These are phyloP conservation scores for Claviceps monticola DNA, from an alignment of 2,329 filamentous ascomycete genomes.

Conservation along the genomic window DNA sequence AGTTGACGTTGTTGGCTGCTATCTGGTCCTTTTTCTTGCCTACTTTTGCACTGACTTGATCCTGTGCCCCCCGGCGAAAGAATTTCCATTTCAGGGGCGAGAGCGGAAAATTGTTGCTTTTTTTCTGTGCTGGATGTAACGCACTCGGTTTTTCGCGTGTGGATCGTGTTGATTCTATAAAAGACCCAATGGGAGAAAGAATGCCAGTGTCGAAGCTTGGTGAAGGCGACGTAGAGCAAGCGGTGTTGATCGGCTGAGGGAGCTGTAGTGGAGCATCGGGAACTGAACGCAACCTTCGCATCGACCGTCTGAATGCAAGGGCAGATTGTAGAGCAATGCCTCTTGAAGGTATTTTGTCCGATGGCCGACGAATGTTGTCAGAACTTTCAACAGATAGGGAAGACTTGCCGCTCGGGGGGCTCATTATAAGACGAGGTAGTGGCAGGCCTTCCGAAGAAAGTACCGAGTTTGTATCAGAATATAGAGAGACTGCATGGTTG, in stretches of 20 bases:
- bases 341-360: constrained; percentile 44
- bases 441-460: constrained; percentile 25
- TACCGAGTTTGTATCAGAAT: constrained; percentile 30
- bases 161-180: constrained; percentile 26
- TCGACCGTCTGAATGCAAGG: constrained; percentile 40
- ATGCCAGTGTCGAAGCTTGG: constrained; percentile 44
- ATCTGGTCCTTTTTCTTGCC: constrained; percentile 24
- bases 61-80: constrained; percentile 44
- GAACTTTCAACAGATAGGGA: constrained; percentile 25
- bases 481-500: constrained; percentile 30
- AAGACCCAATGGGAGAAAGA: constrained; percentile 40
- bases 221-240: constrained; percentile 33
- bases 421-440: constrained; percentile 24
- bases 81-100: constrained; percentile 51
- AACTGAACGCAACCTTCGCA: constrained; percentile 34
- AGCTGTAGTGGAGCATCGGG: constrained; percentile 32
- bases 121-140: constrained; percentile 29
- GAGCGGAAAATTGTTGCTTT: constrained; percentile 38
- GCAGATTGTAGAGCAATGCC: constrained; percentile 32
- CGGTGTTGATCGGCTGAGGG: constrained; percentile 39
- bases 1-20: constrained; percentile 34
- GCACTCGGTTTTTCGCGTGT: constrained; percentile 17
- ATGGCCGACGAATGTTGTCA: constrained; percentile 27
- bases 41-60: constrained; percentile 25
- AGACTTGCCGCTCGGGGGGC: constrained; percentile 40